phyloP scores from a whole-genome alignment of 805 yeast species.

The Kluyveromyces aestuarii region DNA sequence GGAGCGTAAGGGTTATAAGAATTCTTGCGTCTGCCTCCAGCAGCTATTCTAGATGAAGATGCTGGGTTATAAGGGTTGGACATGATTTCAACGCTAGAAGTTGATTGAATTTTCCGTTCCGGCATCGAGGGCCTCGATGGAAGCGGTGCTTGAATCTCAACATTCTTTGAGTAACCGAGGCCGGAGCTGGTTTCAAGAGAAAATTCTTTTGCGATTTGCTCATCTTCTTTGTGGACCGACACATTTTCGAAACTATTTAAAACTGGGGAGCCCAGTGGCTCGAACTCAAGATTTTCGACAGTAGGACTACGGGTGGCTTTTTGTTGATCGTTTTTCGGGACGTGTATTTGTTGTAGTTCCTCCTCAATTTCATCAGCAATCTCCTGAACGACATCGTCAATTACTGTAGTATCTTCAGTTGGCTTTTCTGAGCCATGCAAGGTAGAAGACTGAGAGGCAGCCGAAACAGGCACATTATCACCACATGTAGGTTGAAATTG shows the following conservation, averaged over 20 bases:
- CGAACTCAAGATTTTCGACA: background rate
- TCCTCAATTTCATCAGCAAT: slow-evolving; percentile 1
- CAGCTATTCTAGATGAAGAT: background rate
- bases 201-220: background rate
- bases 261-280: background rate
- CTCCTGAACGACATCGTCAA: slow-evolving; percentile 1
- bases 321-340: background rate
- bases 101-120: background rate
- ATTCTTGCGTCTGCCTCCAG: background rate
- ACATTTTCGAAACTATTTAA: background rate
- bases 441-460: background rate
- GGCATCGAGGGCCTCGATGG: background rate
- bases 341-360: background rate
- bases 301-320: background rate
- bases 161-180: background rate
- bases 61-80: background rate
- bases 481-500: background rate
- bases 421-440: background rate
- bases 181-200: background rate
- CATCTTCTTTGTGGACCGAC: background rate
- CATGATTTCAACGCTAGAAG: background rate
- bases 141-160: background rate
- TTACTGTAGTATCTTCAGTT: background rate
- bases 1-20: background rate
- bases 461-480: background rate